A percentile compares a stretch with the other conserved stretches of the same genome.
These are phyloP conservation scores for Claviceps capensis DNA, from an alignment of 2,329 filamentous ascomycete species.

Conservation along the genomic window DNA sequence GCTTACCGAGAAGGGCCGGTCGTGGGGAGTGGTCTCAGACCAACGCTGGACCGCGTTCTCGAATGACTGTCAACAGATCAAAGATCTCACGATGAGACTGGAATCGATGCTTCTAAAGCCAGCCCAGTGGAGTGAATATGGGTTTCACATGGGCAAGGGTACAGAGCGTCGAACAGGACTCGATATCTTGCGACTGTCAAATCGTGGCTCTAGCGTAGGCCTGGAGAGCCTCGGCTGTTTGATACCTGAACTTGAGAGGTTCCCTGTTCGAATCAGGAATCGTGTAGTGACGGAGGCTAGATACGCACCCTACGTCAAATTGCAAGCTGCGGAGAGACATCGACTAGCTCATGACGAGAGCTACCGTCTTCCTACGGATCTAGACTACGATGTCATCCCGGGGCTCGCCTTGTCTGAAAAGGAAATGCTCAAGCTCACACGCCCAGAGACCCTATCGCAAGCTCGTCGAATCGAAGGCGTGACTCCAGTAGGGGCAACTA, in stretches of 20 bases:
- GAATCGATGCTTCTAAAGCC: conserved; percentile 42
- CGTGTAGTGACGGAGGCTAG: conserved; percentile 69
- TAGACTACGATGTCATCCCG: conserved; percentile 62
- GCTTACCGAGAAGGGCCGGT: conserved; percentile 64
- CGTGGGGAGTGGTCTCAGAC: conserved; percentile 67
- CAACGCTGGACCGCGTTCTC: conserved; percentile 59
- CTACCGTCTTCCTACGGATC: conserved; percentile 53
- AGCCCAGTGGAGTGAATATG: conserved; percentile 52
- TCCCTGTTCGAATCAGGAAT: conserved; percentile 43
- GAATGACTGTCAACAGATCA: conserved; percentile 52
- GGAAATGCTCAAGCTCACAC: conserved; percentile 51
- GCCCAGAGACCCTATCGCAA: conserved; percentile 79
- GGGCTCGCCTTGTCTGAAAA: conserved; percentile 74
- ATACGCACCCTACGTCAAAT: conserved; percentile 75
- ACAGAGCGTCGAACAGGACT: conserved; percentile 56
- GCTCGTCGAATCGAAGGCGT: conserved; percentile 75
- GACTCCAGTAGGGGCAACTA: conserved; percentile 45
- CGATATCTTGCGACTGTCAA: conserved; percentile 61
- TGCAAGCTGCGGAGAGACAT: conserved; percentile 53
- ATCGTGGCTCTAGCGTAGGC: conserved; percentile 27
- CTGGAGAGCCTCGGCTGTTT: conserved; percentile 42
- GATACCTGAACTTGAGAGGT: conserved; percentile 43
- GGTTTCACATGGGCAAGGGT: conserved; percentile 57
- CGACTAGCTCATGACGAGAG: conserved; percentile 65
- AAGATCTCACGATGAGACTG: conserved; percentile 49